Evolutionary conservation across 371 early-diverging fungal species (phyloP).

Genomic region (Mucor indicus): DNA sequence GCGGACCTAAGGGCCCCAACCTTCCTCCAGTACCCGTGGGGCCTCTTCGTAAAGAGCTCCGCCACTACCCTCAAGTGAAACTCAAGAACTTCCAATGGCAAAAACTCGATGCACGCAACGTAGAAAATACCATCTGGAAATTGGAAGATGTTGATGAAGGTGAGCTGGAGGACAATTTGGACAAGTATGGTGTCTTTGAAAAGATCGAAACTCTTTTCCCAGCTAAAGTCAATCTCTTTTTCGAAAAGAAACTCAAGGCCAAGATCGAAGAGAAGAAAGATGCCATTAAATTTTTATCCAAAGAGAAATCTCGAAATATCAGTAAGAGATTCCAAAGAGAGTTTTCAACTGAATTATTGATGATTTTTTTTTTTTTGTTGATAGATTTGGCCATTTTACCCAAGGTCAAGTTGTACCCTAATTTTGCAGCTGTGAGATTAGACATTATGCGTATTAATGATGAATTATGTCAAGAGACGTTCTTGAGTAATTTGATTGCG

Average conservation of each 20-base stretch:
- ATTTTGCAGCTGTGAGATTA: conserved; percentile 34
- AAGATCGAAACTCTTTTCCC: conserved; percentile 41
- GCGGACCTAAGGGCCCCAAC: conserved; percentile 16
- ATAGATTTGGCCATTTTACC: conserved; percentile 44
- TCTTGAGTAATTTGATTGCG: conserved; percentile 44
- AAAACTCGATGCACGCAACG: conserved; percentile 35
- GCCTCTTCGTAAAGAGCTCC: conserved; percentile 35
- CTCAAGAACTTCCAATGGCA: conserved; percentile 49
- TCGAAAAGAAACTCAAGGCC: conserved; percentile 31
- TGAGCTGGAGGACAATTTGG: conserved; percentile 32
- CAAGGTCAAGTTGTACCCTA: conserved; percentile 22
- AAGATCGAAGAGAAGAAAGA: conserved; percentile 38
- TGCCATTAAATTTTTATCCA: conserved; percentile 36
- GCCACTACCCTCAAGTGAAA: conserved; percentile 42
- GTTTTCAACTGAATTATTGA: neutral
- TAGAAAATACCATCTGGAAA: conserved; percentile 42
- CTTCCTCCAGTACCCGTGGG: conserved; percentile 21
- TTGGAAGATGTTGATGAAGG: conserved; percentile 31
- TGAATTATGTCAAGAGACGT: conserved; percentile 41
- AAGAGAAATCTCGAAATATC: conserved; percentile 39
- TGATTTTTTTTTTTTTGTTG: neutral
- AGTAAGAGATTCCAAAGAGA: conserved; percentile 27
- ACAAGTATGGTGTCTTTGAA: conserved; percentile 32
- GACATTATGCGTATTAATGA: conserved; percentile 38
- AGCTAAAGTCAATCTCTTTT: conserved; percentile 37